A percentile compares a stretch with the other conserved stretches of the same genome.
Evolutionary conservation across 2,329 filamentous ascomycete species (phyloP).

Genomic region (Fusarium concolor): DNA sequence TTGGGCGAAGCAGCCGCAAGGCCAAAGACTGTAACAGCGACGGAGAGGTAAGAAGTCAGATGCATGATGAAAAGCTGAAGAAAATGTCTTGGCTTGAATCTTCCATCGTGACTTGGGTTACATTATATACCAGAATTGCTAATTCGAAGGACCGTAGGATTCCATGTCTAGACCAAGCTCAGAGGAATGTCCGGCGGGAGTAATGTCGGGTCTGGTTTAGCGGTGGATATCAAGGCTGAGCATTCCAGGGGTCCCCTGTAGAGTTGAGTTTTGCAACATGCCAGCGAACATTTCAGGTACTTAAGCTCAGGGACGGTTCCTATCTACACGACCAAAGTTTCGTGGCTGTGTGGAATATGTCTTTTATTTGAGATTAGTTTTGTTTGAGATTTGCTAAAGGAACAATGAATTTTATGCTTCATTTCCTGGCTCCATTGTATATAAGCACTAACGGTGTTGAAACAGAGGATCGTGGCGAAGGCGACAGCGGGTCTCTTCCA

Average conservation of each 20-base stretch:
- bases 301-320: neutral
- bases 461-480: constrained; percentile 3
- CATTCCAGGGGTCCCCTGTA: constrained; percentile 24
- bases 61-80: constrained; percentile 20
- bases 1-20: constrained; percentile 20
- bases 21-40: constrained; percentile 27
- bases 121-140: constrained; percentile 4
- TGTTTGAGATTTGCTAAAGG: neutral
- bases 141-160: constrained; percentile 7
- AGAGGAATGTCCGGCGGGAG: constrained; percentile 30
- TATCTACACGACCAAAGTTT: neutral
- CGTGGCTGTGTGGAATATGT: neutral
- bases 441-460: constrained; percentile 23
- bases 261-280: constrained; percentile 4
- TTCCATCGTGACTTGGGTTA: neutral
- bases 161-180: constrained; percentile 18
- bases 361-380: neutral
- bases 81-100: neutral
- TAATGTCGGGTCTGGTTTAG: constrained; percentile 18
- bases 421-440: neutral
- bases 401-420: neutral
- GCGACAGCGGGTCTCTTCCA: constrained; percentile 10
- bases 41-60: constrained; percentile 32
- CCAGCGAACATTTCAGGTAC: neutral
- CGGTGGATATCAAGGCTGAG: neutral